Conservation (phyloP, 1,284 basidiomycete species). For the Leccinum pachyderme region DNA sequence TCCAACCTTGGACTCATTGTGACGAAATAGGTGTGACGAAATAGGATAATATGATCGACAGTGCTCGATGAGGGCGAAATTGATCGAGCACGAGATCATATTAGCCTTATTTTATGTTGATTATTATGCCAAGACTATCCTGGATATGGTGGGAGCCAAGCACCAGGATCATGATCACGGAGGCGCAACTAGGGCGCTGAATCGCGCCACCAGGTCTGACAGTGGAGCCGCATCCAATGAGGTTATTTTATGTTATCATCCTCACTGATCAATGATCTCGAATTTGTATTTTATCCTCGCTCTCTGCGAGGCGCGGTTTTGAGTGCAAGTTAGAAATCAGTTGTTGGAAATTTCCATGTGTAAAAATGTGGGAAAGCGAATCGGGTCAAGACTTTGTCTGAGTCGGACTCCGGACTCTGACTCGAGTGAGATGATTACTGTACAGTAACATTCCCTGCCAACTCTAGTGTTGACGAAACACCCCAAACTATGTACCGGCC, state of each 20-base stretch:
- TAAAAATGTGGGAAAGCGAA: too few relatives aligned
- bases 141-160: not conserved
- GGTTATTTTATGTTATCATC: not conserved
- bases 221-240: not conserved
- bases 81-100: too few relatives aligned
- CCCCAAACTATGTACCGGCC: too few relatives aligned
- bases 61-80: too few relatives aligned
- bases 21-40: not conserved
- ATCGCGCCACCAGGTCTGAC: not conserved
- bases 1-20: not conserved
- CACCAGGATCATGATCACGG: not conserved
- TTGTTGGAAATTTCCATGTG: too few relatives aligned
- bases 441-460: too few relatives aligned
- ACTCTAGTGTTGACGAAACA: too few relatives aligned
- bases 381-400: too few relatives aligned
- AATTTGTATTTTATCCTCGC: too few relatives aligned
- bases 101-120: not conserved
- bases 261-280: not conserved
- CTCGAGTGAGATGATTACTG: too few relatives aligned
- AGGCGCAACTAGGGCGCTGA: not conserved
- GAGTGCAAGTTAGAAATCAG: not conserved
- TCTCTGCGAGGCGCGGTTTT: not conserved
- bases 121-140: not conserved
- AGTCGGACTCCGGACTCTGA: too few relatives aligned
- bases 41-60: not conserved